Percentiles rank a stretch among this genome's conserved stretches.
These are phyloP conservation scores for Magnaporthiopsis incrustans DNA, from an alignment of 2,329 filamentous ascomycete genomes.

Conservation along the genomic window DNA sequence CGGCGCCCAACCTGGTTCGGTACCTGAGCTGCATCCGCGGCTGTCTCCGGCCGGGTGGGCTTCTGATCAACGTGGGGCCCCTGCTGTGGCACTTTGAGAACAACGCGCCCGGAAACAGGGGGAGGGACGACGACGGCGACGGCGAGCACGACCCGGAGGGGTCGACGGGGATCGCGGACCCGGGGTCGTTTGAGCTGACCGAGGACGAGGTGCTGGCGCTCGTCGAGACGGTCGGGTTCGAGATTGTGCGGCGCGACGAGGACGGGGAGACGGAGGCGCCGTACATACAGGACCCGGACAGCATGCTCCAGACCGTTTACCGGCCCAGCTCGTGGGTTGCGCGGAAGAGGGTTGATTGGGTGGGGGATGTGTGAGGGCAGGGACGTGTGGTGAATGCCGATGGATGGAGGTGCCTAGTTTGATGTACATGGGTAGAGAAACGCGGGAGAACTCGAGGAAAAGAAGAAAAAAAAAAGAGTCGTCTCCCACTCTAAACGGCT, in stretches of 20 bases:
- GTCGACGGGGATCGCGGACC: constrained; percentile 70
- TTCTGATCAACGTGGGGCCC: constrained; percentile 86
- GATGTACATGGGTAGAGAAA: too few relatives aligned
- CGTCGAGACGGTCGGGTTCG: constrained; percentile 68
- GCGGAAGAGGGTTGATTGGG: constrained; percentile 43
- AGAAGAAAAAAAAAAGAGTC: too few relatives aligned
- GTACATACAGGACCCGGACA: constrained; percentile 78
- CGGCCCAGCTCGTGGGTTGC: constrained; percentile 78
- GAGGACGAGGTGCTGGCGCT: constrained; percentile 80
- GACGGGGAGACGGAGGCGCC: constrained; percentile 53
- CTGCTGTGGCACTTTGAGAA: constrained; percentile 94
- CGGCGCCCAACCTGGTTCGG: constrained; percentile 82
- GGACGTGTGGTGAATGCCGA: background rate
- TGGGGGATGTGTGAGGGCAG: constrained; percentile 4
- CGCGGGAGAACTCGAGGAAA: too few relatives aligned
- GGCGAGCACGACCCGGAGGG: constrained; percentile 39
- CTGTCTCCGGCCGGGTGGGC: constrained; percentile 68
- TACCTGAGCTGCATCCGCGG: constrained; percentile 79
- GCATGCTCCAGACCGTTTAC: constrained; percentile 83
- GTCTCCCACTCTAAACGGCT: too few relatives aligned
- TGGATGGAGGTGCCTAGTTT: too few relatives aligned
- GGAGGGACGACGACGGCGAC: constrained; percentile 42
- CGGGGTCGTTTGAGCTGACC: constrained; percentile 82
- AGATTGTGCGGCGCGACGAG: constrained; percentile 54
- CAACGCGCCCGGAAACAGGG: constrained; percentile 50